Percentiles rank a stretch among this genome's conserved stretches.
Conservation (phyloP, 2,329 filamentous ascomycete genomes). For the Arachnopeziza araneosa region DNA sequence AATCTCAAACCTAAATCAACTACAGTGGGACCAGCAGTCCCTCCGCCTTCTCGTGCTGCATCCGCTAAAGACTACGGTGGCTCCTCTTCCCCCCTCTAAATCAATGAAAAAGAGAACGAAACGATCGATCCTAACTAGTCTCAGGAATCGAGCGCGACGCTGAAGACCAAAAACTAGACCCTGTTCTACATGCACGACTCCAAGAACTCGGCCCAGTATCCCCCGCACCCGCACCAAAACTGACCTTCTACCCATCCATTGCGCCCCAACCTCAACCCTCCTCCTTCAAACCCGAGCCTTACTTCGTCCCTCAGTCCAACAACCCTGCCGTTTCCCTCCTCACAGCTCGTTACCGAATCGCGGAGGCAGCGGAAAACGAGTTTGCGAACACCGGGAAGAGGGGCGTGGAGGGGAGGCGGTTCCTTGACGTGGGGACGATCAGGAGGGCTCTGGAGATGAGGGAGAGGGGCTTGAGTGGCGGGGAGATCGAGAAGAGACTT, state of each 20-base stretch:
- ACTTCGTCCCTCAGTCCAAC: conserved; percentile 16
- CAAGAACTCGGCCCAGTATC: conserved; percentile 24
- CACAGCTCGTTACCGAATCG: conserved; percentile 47
- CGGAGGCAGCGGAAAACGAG: conserved; percentile 54
- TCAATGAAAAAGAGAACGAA: background rate
- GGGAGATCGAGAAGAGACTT: conserved; percentile 34
- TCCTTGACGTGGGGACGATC: conserved; percentile 44
- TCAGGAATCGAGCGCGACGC: conserved; percentile 7
- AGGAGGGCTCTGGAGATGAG: conserved; percentile 43
- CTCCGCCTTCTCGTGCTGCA: conserved; percentile 8
- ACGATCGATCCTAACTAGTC: conserved; percentile 1
- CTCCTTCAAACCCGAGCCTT: conserved; percentile 19
- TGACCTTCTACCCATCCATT: conserved; percentile 20
- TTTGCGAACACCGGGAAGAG: conserved; percentile 39
- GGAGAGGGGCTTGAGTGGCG: conserved; percentile 16
- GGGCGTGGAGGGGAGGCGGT: conserved; percentile 34
- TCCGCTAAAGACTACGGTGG: conserved; percentile 11
- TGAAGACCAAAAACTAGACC: conserved; percentile 13
- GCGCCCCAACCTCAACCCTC: conserved; percentile 1
- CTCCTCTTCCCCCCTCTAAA: background rate
- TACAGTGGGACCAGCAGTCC: conserved; percentile 6
- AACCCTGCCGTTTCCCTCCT: conserved; percentile 26
- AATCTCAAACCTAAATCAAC: conserved; percentile 3
- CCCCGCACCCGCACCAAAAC: conserved; percentile 27
- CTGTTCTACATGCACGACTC: conserved; percentile 20